These are phyloP conservation scores for Venturia aucupariae DNA, from an alignment of 2,329 filamentous ascomycete genomes.

Conservation along the genomic window DNA sequence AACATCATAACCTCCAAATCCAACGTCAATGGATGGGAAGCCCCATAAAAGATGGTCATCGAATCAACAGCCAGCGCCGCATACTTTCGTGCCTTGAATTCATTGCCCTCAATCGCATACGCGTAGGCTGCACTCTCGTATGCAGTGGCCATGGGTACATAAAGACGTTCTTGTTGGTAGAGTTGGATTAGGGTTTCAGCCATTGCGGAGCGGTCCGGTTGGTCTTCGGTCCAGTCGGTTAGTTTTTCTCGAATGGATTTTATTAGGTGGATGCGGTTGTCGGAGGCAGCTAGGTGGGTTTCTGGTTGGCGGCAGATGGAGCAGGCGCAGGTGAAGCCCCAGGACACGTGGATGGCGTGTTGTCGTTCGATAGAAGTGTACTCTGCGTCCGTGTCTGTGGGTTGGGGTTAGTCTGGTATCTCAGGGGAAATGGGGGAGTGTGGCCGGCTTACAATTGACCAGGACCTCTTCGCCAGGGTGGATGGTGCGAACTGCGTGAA, in stretches of 20 bases:
- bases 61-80: conserved; percentile 21
- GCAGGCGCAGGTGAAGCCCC: conserved; percentile 26
- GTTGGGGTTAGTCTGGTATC: background rate
- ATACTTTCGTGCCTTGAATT: conserved; percentile 23
- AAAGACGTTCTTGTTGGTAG: conserved; percentile 23
- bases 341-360: conserved; percentile 20
- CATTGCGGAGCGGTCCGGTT: conserved; percentile 19
- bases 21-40: conserved; percentile 22
- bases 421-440: background rate
- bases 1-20: conserved; percentile 20
- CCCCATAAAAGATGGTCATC: conserved; percentile 23
- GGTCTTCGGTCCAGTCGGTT: conserved; percentile 19
- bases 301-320: conserved; percentile 22
- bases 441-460: conserved; percentile 21
- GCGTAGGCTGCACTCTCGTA: conserved; percentile 28
- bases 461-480: conserved; percentile 24
- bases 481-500: conserved; percentile 24
- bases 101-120: conserved; percentile 22
- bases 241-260: conserved; percentile 19
- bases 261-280: conserved; percentile 23
- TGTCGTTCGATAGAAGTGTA: conserved; percentile 18
- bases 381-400: conserved; percentile 23
- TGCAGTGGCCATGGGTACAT: conserved; percentile 21
- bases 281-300: conserved; percentile 19
- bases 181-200: conserved; percentile 21